A percentile compares a stretch with the other conserved stretches of the same genome.
Conservation (phyloP, 1,284 basidiomycete genomes). For the Marasmius fiardii region DNA sequence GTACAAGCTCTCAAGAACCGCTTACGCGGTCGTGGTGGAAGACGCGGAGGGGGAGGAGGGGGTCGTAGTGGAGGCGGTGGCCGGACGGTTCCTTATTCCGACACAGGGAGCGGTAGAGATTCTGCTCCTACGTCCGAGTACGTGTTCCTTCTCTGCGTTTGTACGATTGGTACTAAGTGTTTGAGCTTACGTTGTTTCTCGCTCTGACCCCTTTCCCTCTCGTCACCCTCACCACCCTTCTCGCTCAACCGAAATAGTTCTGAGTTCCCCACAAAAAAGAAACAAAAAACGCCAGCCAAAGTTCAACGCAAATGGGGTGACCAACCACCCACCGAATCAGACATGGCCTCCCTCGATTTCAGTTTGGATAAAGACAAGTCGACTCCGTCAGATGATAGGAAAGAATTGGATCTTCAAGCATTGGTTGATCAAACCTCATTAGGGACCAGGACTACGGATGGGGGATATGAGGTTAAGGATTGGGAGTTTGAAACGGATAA, state of each 20-base stretch:
- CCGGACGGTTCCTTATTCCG: constrained; percentile 49
- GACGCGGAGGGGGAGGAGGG: constrained; percentile 51
- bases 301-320: constrained; percentile 91
- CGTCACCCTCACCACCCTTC: constrained; percentile 12
- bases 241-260: constrained; percentile 39
- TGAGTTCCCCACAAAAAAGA: constrained; percentile 56
- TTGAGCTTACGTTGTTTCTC: too few relatives aligned
- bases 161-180: too few relatives aligned
- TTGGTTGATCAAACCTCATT: constrained; percentile 79
- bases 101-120: constrained; percentile 56
- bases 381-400: constrained; percentile 27
- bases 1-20: constrained; percentile 88
- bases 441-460: constrained; percentile 78
- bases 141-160: too few relatives aligned
- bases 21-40: constrained; percentile 65
- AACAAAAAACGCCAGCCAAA: constrained; percentile 70
- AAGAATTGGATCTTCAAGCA: constrained; percentile 51
- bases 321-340: constrained; percentile 70
- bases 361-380: constrained; percentile 56
- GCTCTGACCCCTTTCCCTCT: too few relatives aligned
- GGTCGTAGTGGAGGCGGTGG: too few relatives aligned
- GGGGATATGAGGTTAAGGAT: constrained; percentile 92
- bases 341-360: constrained; percentile 92
- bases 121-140: constrained; percentile 65
- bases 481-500: constrained; percentile 74